Base-by-base conservation (phyloP, 495 filamentous ascomycete species). In the Penicillium psychrofluorescens region DNA sequence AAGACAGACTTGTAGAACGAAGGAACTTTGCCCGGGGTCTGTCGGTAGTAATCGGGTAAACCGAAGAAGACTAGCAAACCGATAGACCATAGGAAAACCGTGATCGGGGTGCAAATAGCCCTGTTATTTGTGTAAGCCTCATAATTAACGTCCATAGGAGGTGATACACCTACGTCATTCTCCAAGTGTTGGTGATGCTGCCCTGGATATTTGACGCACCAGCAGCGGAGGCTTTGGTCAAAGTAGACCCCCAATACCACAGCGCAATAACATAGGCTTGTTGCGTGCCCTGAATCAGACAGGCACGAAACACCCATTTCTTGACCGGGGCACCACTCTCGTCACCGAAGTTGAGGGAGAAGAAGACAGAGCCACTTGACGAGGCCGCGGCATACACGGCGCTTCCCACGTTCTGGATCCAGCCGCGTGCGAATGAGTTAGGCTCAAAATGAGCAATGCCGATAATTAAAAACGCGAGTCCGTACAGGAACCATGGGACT, bases 1-100 rank as follows among this genome's bases (percentile, higher is more conserved):
- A 66, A 69, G 9, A 74, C 63, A 1, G 70, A 70, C 44, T 64
- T 58, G 45, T 74, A 74, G 56, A 74, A 74, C 1, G 70, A 72
- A 0, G 85, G 85, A 0, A 88, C 77, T 32, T 76, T 75, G 41
- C 83, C 85, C 0, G 85, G 84, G 1, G 71, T 63, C 50, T 84
- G 81, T 38, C 76, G 70, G 45, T 74, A 74, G 45, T 73, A 74
- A 35, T 71, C 71, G 16, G 71, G 71, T 31, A 74, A 50, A 8
- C 71, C 71, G 31, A 71, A 67, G 42, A 61, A 70, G 8, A 74
- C 44, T 8, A 74, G 38, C 11, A 70, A 36, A 7, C 69, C 71
- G 9, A 74, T 50, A 7, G 41, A 44, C 71, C 71, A 74, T 6
- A 74, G 49, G 39, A 73, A 61, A 3, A 58, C 32, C 7, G 67